These are phyloP conservation scores for Neurospora sp. DNA, from an alignment of 495 filamentous ascomycete species.

Conservation along the genomic window DNA sequence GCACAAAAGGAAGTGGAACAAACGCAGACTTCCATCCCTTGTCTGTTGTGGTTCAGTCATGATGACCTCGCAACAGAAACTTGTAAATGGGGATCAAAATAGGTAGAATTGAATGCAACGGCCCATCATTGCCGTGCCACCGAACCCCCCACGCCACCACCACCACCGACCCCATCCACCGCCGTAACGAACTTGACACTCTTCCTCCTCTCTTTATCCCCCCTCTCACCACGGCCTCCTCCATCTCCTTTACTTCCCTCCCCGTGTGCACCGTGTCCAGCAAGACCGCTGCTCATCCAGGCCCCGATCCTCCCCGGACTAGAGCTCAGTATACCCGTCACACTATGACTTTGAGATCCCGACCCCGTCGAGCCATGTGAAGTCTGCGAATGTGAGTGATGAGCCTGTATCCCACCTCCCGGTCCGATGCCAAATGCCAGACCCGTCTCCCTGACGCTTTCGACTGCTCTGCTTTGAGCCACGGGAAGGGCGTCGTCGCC, in stretches of 20 bases:
- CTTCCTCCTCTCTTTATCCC: constrained; percentile 40
- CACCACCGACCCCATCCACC: constrained; percentile 1
- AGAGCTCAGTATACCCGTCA: constrained; percentile 31
- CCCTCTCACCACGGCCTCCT: constrained; percentile 8
- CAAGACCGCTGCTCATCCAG: neutral
- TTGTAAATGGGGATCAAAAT: neutral
- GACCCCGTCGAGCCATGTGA: neutral
- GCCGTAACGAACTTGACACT: constrained; percentile 43
- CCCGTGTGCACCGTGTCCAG: neutral
- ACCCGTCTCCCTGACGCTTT: constrained; percentile 33
- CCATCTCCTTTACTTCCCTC: constrained; percentile 30
- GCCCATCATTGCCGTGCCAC: neutral
- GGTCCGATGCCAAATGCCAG: neutral
- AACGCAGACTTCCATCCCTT: neutral
- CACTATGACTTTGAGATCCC: neutral
- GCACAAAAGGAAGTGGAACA: neutral
- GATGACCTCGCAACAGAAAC: neutral
- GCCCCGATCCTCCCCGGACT: constrained; percentile 27
- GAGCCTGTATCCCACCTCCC: neutral
- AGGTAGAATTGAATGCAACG: neutral
- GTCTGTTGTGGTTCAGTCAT: neutral
- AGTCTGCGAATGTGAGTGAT: neutral
- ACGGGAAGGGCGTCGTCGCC: constrained; percentile 12
- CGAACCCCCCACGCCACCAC: neutral
- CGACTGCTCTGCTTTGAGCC: constrained; percentile 45